A percentile compares a stretch with the other conserved stretches of the same genome.
These are phyloP conservation scores for Neonectria hederae DNA, from an alignment of 2,329 filamentous ascomycete species.

Conservation along the genomic window DNA sequence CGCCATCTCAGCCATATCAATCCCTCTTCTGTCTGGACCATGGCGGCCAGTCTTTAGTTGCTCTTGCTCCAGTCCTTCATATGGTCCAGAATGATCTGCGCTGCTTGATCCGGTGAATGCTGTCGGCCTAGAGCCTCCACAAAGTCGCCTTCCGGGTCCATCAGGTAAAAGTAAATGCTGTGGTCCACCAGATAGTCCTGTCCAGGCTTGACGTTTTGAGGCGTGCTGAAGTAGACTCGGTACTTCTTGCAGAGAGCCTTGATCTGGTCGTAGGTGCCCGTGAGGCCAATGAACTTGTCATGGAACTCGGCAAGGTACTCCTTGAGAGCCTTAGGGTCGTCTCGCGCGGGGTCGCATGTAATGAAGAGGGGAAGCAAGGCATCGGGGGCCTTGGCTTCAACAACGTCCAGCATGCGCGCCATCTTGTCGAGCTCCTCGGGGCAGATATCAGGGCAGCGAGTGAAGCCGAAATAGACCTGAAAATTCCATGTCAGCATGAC, in stretches of 20 bases:
- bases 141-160: constrained; percentile 98
- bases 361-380: constrained; percentile 85
- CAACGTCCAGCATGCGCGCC: constrained; percentile 89
- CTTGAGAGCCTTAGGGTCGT: constrained; percentile 85
- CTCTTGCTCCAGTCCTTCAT: constrained; percentile 69
- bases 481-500: constrained; percentile 17
- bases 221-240: constrained; percentile 96
- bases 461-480: constrained; percentile 97
- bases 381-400: constrained; percentile 61
- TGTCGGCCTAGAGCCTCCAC: constrained; percentile 96
- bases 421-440: constrained; percentile 99
- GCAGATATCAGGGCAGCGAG: constrained; percentile 97
- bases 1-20: constrained; percentile 25
- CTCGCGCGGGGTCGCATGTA: constrained; percentile 92
- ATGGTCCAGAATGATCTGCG: constrained; percentile 85
- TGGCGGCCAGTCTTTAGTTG: constrained; percentile 20
- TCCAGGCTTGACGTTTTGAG: constrained; percentile 84
- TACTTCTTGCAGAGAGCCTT: constrained; percentile 96
- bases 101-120: constrained; percentile 87
- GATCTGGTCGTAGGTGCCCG: constrained; percentile 92
- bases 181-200: constrained; percentile 98
- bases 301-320: constrained; percentile 93
- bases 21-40: constrained; percentile 5
- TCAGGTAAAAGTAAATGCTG: constrained; percentile 99
- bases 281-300: constrained; percentile 83